Evolutionary conservation across 2,329 filamentous ascomycete genomes (phyloP).

Genomic region (Colletotrichum filicis): DNA sequence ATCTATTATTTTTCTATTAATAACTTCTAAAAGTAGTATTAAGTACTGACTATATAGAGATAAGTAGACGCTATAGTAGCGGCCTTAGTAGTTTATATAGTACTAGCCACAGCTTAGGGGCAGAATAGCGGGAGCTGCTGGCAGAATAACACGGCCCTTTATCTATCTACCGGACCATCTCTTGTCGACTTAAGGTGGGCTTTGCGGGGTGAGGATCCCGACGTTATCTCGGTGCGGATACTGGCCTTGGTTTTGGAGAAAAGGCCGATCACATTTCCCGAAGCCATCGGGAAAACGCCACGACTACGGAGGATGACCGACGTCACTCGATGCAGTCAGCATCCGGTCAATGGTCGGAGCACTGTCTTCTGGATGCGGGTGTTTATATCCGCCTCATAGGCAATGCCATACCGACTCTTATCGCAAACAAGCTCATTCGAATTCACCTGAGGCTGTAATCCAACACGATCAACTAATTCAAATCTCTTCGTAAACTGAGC

Average conservation of each 20-base stretch:
- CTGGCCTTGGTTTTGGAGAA: background rate
- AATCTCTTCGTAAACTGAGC: background rate
- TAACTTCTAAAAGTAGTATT: too few species aligned
- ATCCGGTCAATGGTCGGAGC: background rate
- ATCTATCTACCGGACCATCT: background rate
- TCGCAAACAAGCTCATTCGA: background rate
- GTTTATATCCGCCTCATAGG: constrained; percentile 19
- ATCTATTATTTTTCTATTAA: too few species aligned
- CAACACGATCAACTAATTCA: background rate
- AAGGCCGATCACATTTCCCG: constrained; percentile 27
- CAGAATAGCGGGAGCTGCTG: too few species aligned
- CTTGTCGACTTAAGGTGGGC: background rate
- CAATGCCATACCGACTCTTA: background rate
- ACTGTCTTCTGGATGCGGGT: background rate
- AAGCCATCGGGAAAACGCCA: constrained; percentile 15
- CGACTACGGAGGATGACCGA: constrained; percentile 14
- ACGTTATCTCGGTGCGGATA: constrained; percentile 1
- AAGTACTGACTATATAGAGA: too few species aligned
- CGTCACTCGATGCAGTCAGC: background rate
- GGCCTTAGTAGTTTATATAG: too few species aligned
- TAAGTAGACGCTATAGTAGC: too few species aligned
- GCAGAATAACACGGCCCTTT: too few species aligned
- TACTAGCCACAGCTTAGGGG: too few species aligned
- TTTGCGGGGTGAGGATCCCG: constrained; percentile 1
- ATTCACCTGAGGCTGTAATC: background rate